These are phyloP conservation scores for Zoysia japonica DNA, from an alignment of 176 grass and related monocot genomes.

Conservation along the genomic window DNA sequence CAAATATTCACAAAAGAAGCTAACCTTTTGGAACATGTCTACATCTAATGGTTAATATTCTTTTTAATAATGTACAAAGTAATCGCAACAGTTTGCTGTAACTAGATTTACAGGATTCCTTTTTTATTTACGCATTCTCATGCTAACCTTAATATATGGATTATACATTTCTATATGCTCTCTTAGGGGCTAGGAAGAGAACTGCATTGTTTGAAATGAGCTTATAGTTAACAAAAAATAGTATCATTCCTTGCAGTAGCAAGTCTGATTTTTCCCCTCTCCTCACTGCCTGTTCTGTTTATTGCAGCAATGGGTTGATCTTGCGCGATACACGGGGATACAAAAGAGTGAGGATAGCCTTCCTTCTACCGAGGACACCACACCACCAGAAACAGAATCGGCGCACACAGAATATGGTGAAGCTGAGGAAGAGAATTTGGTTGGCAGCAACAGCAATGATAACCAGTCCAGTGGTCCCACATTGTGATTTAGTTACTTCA, in stretches of 20 bases:
- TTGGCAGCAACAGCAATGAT: slow-evolving; percentile 48
- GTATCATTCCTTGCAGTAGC: background rate
- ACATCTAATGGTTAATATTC: slow-evolving; percentile 9
- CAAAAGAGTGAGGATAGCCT: slow-evolving; percentile 54
- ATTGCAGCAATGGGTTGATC: slow-evolving; percentile 97
- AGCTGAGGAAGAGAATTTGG: slow-evolving; percentile 51
- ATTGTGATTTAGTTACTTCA: slow-evolving; percentile 33
- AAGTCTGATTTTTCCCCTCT: background rate
- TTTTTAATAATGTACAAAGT: background rate
- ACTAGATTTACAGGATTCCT: background rate
- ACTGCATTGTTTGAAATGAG: slow-evolving; percentile 14
- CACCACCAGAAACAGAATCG: slow-evolving; percentile 54
- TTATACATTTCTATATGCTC: background rate
- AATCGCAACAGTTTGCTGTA: background rate
- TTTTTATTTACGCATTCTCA: background rate
- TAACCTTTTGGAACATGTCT: background rate
- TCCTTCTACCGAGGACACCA: slow-evolving; percentile 35
- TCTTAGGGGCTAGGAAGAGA: slow-evolving; percentile 21
- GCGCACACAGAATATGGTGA: slow-evolving; percentile 50
- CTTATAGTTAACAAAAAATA: slow-evolving; percentile 9
- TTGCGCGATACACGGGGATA: slow-evolving; percentile 82
- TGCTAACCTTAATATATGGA: background rate
- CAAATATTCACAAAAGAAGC: background rate
- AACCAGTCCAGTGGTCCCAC: slow-evolving; percentile 41
- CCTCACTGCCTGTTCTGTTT: slow-evolving; percentile 22